Evolutionary conservation across 2,329 filamentous ascomycete genomes (phyloP).

Genomic region (Chaetomium sp.): DNA sequence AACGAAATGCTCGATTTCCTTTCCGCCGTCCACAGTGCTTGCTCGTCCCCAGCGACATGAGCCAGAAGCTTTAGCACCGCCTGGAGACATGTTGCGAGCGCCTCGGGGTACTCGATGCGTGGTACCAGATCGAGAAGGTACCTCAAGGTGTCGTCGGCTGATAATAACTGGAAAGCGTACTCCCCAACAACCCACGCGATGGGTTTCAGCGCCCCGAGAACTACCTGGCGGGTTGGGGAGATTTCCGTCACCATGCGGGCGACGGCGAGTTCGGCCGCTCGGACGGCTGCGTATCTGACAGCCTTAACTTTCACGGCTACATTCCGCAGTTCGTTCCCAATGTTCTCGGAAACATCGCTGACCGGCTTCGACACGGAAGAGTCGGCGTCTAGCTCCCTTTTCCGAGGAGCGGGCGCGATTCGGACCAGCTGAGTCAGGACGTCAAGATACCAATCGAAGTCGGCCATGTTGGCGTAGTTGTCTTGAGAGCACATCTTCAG

Average conservation of each 20-base stretch:
- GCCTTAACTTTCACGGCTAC: constrained; percentile 86
- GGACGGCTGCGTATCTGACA: constrained; percentile 71
- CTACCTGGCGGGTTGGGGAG: constrained; percentile 49
- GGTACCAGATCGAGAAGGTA: constrained; percentile 64
- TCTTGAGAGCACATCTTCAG: constrained; percentile 83
- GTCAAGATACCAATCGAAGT: constrained; percentile 98
- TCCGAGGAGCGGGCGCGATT: constrained; percentile 50
- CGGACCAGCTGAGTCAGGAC: constrained; percentile 79
- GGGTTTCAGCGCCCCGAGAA: constrained; percentile 63
- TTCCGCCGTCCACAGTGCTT: constrained; percentile 62
- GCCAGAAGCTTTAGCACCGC: constrained; percentile 81
- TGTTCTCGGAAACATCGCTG: constrained; percentile 56
- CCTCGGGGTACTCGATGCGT: constrained; percentile 51
- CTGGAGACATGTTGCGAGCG: constrained; percentile 75
- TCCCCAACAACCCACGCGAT: constrained; percentile 85
- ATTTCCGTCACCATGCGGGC: constrained; percentile 48
- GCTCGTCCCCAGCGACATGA: constrained; percentile 58
- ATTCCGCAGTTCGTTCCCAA: constrained; percentile 82
- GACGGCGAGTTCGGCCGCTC: constrained; percentile 73
- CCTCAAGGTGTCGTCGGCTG: constrained; percentile 65
- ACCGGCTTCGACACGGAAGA: constrained; percentile 28
- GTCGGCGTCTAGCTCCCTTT: constrained; percentile 33
- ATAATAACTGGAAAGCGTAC: constrained; percentile 65
- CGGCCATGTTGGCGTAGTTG: constrained; percentile 76
- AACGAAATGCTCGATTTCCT: constrained; percentile 69